phyloP scores from a whole-genome alignment of 495 filamentous ascomycete species.

The Pseudevernia furfuracea region DNA sequence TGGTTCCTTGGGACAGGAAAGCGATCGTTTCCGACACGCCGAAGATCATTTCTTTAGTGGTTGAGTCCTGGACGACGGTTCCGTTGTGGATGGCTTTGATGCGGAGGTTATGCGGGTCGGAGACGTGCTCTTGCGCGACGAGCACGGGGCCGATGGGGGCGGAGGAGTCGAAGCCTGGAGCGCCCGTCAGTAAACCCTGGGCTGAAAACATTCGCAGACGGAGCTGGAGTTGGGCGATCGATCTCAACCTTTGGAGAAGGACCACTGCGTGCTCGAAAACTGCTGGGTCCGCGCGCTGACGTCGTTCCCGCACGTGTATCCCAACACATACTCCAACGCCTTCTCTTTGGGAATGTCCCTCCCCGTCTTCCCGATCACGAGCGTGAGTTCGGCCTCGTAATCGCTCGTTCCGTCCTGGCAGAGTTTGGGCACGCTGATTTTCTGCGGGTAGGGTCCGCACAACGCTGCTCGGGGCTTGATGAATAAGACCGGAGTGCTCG shows the following conservation, averaged over 20 bases:
- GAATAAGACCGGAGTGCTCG: conserved; percentile 39
- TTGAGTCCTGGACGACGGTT: conserved; percentile 59
- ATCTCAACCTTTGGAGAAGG: conserved; percentile 37
- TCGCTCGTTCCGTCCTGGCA: conserved; percentile 43
- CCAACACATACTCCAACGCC: conserved; percentile 38
- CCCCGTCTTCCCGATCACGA: conserved; percentile 37
- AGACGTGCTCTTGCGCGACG: conserved; percentile 32
- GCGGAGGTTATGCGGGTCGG: conserved; percentile 30
- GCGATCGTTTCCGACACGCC: conserved; percentile 61
- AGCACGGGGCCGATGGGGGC: conserved; percentile 33
- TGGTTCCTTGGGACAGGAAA: conserved; percentile 67
- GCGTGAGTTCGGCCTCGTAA: conserved; percentile 41
- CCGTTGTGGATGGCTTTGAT: conserved; percentile 48
- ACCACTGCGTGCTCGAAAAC: conserved; percentile 34
- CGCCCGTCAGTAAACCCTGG: neutral
- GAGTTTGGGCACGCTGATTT: conserved; percentile 37
- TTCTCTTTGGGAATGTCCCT: conserved; percentile 36
- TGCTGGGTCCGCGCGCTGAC: conserved; percentile 36
- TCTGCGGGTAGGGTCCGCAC: conserved; percentile 37
- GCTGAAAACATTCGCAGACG: too few species aligned
- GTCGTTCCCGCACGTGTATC: conserved; percentile 39
- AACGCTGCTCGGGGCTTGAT: conserved; percentile 42
- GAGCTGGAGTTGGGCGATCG: neutral
- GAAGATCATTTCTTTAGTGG: conserved; percentile 74
- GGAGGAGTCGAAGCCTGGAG: conserved; percentile 13